Percentiles rank a stretch among this genome's conserved stretches.
Evolutionary conservation across 345 rosid genomes (phyloP).

Genomic region (Citrus reticulata): DNA sequence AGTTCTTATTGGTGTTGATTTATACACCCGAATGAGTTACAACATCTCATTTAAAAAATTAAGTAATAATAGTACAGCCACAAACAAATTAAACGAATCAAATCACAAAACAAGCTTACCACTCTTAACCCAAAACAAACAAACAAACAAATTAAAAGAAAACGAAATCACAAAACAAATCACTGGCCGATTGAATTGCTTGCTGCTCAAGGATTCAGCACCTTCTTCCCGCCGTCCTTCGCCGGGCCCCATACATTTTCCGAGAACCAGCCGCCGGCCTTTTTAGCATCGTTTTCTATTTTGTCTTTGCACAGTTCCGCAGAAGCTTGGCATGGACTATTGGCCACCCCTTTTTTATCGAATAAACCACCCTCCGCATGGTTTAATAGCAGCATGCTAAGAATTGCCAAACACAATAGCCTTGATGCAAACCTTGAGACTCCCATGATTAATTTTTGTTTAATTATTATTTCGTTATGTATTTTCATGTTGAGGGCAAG

Average conservation of each 20-base stretch:
- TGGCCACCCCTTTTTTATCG: background rate
- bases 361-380: background rate
- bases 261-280: background rate
- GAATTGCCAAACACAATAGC: background rate
- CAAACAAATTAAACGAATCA: no score
- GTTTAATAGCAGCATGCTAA: background rate
- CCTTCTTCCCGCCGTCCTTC: background rate
- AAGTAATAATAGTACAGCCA: no score
- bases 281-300: background rate
- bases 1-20: no score
- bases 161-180: background rate
- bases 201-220: background rate
- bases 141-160: no score
- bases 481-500: background rate
- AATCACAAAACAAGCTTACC: no score
- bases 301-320: background rate
- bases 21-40: no score
- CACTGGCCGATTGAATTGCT: no score
- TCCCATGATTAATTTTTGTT: background rate
- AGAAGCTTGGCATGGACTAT: background rate
- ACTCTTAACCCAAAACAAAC: no score
- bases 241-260: background rate
- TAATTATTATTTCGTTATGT: background rate
- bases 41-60: no score
- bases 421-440: background rate